Evolutionary conservation across 139 green algal genomes (phyloP).

Genomic region (Eudorina sp.): DNA sequence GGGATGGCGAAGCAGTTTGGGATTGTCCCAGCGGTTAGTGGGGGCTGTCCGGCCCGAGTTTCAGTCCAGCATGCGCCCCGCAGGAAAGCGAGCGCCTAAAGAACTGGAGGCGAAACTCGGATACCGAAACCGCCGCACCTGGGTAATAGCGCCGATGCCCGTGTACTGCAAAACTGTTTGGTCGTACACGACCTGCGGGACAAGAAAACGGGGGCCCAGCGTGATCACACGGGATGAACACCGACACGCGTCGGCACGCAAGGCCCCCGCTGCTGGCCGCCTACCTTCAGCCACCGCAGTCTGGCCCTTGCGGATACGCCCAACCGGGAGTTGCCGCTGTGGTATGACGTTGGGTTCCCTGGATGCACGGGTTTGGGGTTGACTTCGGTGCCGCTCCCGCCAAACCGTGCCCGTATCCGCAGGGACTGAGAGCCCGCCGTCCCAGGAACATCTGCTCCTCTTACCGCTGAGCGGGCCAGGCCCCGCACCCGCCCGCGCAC

Average conservation of each 20-base stretch:
- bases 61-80: too few species aligned
- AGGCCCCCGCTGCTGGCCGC: neutral
- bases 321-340: too few species aligned
- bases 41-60: too few species aligned
- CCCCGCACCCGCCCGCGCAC: neutral
- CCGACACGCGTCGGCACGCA: neutral
- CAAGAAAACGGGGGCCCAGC: neutral
- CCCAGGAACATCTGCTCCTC: too few species aligned
- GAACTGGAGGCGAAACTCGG: too few species aligned
- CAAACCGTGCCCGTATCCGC: neutral
- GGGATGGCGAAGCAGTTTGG: neutral
- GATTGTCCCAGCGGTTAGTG: neutral
- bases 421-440: neutral
- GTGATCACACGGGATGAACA: neutral
- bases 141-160: neutral
- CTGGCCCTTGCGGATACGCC: neutral
- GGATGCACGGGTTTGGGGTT: neutral
- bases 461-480: too few species aligned
- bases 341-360: too few species aligned
- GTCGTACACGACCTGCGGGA: conserved; percentile 22
- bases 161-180: conserved; percentile 37
- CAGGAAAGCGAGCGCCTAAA: too few species aligned
- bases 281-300: neutral
- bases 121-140: conserved; percentile 5
- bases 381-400: neutral